These are phyloP conservation scores for Clausena lansium DNA, from an alignment of 345 rosid species.

Conservation along the genomic window DNA sequence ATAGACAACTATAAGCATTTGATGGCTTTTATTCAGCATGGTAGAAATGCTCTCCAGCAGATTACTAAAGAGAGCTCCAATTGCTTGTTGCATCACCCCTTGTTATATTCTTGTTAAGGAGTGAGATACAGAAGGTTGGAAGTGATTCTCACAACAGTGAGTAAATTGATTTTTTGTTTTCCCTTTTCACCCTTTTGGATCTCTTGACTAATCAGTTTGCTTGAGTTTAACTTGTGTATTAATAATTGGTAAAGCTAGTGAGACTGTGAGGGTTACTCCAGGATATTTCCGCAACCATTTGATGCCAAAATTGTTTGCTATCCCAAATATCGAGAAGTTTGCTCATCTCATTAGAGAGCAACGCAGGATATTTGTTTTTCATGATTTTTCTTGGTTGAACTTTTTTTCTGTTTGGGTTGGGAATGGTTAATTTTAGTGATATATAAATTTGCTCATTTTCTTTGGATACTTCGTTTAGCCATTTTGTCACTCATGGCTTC, in stretches of 20 bases:
- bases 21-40: too few relatives aligned
- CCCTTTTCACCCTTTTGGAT: neutral
- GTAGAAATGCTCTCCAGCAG: too few relatives aligned
- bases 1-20: too few relatives aligned
- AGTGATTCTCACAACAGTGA: constrained; percentile 87
- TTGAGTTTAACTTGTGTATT: neutral
- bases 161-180: constrained; percentile 3
- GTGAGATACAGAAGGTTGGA: constrained; percentile 75
- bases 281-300: constrained; percentile 89
- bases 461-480: too few relatives aligned
- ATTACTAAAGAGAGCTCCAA: too few relatives aligned
- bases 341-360: constrained; percentile 86
- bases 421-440: too few relatives aligned
- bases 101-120: constrained; percentile 75
- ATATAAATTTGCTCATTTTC: too few relatives aligned
- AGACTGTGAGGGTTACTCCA: constrained; percentile 91
- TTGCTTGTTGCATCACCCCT: constrained; percentile 49
- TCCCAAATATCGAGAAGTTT: constrained; percentile 89
- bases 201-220: too few relatives aligned
- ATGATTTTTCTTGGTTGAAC: neutral
- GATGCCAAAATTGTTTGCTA: constrained; percentile 92
- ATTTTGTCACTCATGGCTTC: too few relatives aligned
- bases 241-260: constrained; percentile 66
- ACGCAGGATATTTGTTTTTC: constrained; percentile 52
- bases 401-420: too few relatives aligned